Base-by-base conservation (phyloP, 305 asterid species). In the Rubia tinctorum region DNA sequence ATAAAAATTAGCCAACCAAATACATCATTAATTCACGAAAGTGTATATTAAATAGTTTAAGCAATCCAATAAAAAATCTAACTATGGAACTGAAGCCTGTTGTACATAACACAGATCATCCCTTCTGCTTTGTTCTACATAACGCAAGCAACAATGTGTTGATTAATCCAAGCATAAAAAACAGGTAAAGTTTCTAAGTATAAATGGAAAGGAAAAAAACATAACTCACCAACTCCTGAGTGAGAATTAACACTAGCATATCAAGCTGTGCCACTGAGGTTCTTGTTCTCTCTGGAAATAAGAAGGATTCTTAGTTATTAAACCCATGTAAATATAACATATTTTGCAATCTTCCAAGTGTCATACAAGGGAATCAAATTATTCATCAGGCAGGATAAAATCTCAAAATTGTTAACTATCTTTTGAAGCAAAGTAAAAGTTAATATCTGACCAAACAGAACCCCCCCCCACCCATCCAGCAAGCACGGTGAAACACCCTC, bases 161-260 rank as follows among this genome's bases (percentile, higher is more conserved):
- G 17, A 12, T 47, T 12, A 47, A 47, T 51, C 20, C 25, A 23
- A 58, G 37, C 4, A 2, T 58, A n/a, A 9, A 9, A 58, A n/a
- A 72, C 42, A 74, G 70, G 23, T 14, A 42, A 43, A 13, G 61
- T 59, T 65, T 34, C 25, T 17, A 67, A 44, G 44, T 40, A 47
- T 44, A 59, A 30, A 56, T 2, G 1, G 0, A 53, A 65, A 42
- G 22, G 42, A 58, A 37, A 58, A 64, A 49, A 61, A 64, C 73
- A 82, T 58, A 71, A 85, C 93, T 84, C 73, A 93, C 96, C 98
- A 85, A 91, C 89, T 80, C 97, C 97, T 47, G 88, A 91, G 79
- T 93, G 98, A 34, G 98, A 90, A 76, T 91, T 91, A 73, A 91
- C 98, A 85, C 98, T 93, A 73, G 96, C 98, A 76, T 93, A 93